Base-by-base conservation (phyloP, 768 basidiomycete genomes). In the Tephrocybe sp. region DNA sequence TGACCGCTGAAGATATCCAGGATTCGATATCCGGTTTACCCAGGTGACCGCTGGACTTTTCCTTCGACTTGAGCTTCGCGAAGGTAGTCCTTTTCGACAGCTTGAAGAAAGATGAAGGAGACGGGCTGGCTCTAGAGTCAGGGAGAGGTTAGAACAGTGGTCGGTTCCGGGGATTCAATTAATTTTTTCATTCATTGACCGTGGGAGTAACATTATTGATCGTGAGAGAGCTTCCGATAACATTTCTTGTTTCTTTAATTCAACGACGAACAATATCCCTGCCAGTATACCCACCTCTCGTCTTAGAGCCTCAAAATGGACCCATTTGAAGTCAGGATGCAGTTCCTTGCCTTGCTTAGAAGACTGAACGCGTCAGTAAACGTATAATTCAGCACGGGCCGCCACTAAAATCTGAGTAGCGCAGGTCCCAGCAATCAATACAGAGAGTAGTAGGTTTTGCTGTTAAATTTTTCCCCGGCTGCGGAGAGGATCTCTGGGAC, bases 401-500 rank as follows among this genome's bases (percentile, higher is more conserved):
- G 44, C 44, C 18, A 27, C 60, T 69, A 56, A 68, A 53, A 42
- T 49, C 32, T 51, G 46, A 60, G 55, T 53, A 64, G 60, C 52
- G 42, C 62, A 92, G 89, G 58, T 84, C 91, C 24, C 91, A 92
- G 61, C 84, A 83, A 60, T 93, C 90, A 11, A 94, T 95, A 45
- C 89, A 91, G 66, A 90, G 87, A 65, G 87, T 89, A 28, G 93
- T 95, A 26, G 76, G 78, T 8, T 95, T 84, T 60, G 90, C 92
- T 0, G 75, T 94, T 47, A 93, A 93, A 64, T 86, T 89, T 61
- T 93, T 87, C 46, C 74, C 86, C 5, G 79, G 79, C 49, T 94
- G 92, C 48, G 92, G 90, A 5, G 92, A 96, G 60, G 92, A 97
- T 65, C 67, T 96, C 9, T 96, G 93, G 94, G 92, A 95, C 58